phyloP scores from a whole-genome alignment of 139 green algal species.

The Edaphochlamys debaryana region DNA sequence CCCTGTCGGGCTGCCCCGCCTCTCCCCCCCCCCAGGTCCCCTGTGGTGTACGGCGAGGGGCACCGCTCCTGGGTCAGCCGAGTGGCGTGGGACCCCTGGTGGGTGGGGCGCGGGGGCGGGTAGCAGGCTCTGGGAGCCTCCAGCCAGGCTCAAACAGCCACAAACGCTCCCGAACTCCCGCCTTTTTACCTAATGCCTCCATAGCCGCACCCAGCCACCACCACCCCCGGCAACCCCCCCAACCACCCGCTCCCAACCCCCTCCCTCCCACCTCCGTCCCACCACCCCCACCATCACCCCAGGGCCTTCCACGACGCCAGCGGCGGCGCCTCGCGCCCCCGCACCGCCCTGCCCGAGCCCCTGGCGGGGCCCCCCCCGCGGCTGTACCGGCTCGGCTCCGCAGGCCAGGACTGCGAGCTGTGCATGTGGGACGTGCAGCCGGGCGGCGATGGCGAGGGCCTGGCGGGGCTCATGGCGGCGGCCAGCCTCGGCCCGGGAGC shows the following conservation, averaged over 20 bases:
- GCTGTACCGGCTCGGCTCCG: slow-evolving; percentile 80
- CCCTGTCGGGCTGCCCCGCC: too few relatives aligned
- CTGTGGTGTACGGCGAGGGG: slow-evolving; percentile 82
- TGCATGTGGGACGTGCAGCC: slow-evolving; percentile 87
- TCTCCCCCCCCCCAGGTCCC: too few relatives aligned
- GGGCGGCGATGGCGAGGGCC: slow-evolving; percentile 22
- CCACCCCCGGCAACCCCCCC: too few relatives aligned
- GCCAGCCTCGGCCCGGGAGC: slow-evolving; percentile 27
- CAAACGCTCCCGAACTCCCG: too few relatives aligned
- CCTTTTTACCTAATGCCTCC: too few relatives aligned
- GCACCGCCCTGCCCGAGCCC: slow-evolving; percentile 3
- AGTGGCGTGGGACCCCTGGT: slow-evolving; percentile 81
- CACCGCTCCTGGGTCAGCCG: slow-evolving; percentile 85
- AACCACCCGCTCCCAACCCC: too few relatives aligned
- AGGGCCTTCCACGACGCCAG: slow-evolving; percentile 20
- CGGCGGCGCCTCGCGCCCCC: background rate
- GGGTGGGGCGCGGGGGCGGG: background rate
- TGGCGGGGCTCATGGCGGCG: slow-evolving; percentile 15
- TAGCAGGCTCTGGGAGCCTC: background rate
- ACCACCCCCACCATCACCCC: background rate
- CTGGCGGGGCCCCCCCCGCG: slow-evolving; percentile 2
- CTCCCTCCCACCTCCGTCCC: too few relatives aligned
- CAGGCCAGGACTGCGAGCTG: slow-evolving; percentile 85
- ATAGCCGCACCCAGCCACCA: too few relatives aligned
- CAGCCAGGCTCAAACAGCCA: too few relatives aligned